These are phyloP conservation scores for Chlorokybus atmophyticus DNA, from an alignment of 139 green algal genomes.

Conservation along the genomic window DNA sequence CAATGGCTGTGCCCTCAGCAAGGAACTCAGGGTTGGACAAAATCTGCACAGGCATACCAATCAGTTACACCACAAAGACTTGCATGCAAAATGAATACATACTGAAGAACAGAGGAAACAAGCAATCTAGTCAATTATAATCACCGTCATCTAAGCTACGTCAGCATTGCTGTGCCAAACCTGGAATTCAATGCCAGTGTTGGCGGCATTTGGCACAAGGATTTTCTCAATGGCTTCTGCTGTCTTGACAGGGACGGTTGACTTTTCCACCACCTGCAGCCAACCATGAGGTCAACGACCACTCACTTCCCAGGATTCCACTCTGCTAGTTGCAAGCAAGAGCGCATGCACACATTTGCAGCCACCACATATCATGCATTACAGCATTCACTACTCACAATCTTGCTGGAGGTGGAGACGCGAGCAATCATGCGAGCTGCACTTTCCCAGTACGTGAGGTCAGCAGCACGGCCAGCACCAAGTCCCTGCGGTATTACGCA, in stretches of 20 bases:
- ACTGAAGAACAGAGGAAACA: too few species aligned
- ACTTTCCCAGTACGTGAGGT: constrained; percentile 98
- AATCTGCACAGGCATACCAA: constrained; percentile 52
- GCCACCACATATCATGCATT: too few species aligned
- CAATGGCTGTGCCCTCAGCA: constrained; percentile 79
- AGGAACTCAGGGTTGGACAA: constrained; percentile 87
- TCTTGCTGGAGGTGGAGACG: background rate
- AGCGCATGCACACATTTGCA: too few species aligned
- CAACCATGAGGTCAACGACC: too few species aligned
- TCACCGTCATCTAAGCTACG: constrained; percentile 20
- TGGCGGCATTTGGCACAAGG: constrained; percentile 28
- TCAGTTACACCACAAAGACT: too few species aligned
- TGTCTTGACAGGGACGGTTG: constrained; percentile 97
- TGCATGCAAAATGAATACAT: too few species aligned
- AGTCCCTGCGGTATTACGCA: too few species aligned
- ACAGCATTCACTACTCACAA: too few species aligned
- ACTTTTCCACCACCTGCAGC: constrained; percentile 93
- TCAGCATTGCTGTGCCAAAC: constrained; percentile 4
- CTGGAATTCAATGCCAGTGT: constrained; percentile 25
- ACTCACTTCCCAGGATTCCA: too few species aligned
- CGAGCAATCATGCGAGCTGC: constrained; percentile 50
- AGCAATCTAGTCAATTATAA: background rate
- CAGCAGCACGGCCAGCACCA: constrained; percentile 86
- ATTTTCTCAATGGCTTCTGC: constrained; percentile 88
- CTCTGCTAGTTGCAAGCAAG: too few species aligned